Evolutionary conservation across 495 filamentous ascomycete species (phyloP).

Genomic region (Penicillium cinerascens): DNA sequence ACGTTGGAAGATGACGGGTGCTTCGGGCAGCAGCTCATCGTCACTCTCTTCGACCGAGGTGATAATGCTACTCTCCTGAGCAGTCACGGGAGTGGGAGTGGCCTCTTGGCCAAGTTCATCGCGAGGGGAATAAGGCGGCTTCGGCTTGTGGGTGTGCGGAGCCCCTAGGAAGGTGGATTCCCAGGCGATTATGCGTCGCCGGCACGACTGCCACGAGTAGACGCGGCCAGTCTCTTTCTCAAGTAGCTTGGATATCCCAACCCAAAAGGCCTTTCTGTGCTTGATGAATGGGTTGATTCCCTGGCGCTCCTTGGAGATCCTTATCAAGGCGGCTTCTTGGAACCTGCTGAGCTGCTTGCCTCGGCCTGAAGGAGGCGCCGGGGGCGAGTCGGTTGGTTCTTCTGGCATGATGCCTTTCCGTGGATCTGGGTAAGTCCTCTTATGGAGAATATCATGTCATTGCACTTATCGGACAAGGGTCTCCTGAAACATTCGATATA

Average conservation of each 20-base stretch:
- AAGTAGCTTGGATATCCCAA: background rate
- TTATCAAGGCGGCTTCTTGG: background rate
- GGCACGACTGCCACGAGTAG: conserved; percentile 17
- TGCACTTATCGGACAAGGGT: background rate
- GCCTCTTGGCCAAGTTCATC: background rate
- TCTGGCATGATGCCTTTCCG: background rate
- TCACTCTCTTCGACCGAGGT: too few species aligned
- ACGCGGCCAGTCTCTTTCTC: background rate
- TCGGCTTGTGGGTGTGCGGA: background rate
- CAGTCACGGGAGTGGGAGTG: too few species aligned
- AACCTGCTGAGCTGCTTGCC: background rate
- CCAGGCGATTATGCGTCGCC: conserved; percentile 3
- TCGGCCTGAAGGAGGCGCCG: background rate
- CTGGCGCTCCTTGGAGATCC: background rate
- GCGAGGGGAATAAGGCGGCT: background rate
- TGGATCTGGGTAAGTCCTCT: too few species aligned
- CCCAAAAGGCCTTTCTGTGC: conserved; percentile 4
- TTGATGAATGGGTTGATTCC: background rate
- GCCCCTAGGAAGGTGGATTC: background rate
- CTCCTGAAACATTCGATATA: background rate
- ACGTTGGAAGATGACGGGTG: too few species aligned
- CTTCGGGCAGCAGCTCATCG: too few species aligned
- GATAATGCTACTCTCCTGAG: too few species aligned
- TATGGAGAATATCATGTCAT: background rate
- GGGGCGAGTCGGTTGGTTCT: background rate